phyloP scores from a whole-genome alignment of 306 rosid genomes.

The Cicer bijugum region DNA sequence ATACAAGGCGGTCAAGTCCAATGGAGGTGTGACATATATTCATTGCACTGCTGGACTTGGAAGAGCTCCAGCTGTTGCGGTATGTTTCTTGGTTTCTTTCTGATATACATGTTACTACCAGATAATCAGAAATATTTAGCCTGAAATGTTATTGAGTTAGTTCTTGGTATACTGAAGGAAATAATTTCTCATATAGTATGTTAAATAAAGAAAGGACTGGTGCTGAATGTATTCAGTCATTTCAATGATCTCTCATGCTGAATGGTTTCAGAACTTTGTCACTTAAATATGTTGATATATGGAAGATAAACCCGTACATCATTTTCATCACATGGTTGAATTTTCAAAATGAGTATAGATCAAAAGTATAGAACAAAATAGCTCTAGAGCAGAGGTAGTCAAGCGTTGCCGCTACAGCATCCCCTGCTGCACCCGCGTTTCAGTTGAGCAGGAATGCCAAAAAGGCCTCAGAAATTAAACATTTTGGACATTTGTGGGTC shows the following conservation, averaged over 20 bases:
- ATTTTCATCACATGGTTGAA: background rate
- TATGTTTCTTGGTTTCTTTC: constrained; percentile 49
- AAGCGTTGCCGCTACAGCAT: background rate
- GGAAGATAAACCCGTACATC: background rate
- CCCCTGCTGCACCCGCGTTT: background rate
- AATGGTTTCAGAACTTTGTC: background rate
- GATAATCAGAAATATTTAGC: background rate
- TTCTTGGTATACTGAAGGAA: constrained; percentile 31
- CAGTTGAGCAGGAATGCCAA: background rate
- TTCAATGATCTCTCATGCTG: constrained; percentile 23
- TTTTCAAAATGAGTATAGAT: constrained; percentile 1
- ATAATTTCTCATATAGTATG: constrained; percentile 18
- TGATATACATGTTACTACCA: constrained; percentile 13
- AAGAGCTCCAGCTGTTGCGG: constrained; percentile 95
- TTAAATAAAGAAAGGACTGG: constrained; percentile 9
- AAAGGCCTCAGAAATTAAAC: background rate
- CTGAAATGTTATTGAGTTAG: constrained; percentile 21
- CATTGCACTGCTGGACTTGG: constrained; percentile 99
- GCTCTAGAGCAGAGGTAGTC: no score
- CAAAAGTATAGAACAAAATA: background rate
- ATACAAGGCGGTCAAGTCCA: constrained; percentile 70
- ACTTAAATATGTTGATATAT: constrained; percentile 25
- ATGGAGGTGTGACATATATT: constrained; percentile 86
- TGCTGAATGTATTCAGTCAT: constrained; percentile 4
- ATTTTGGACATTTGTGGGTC: background rate